A percentile compares a stretch with the other conserved stretches of the same genome.
phyloP scores from a whole-genome alignment of 2,329 filamentous ascomycete genomes.

The Drechslerella stenobrocha region DNA sequence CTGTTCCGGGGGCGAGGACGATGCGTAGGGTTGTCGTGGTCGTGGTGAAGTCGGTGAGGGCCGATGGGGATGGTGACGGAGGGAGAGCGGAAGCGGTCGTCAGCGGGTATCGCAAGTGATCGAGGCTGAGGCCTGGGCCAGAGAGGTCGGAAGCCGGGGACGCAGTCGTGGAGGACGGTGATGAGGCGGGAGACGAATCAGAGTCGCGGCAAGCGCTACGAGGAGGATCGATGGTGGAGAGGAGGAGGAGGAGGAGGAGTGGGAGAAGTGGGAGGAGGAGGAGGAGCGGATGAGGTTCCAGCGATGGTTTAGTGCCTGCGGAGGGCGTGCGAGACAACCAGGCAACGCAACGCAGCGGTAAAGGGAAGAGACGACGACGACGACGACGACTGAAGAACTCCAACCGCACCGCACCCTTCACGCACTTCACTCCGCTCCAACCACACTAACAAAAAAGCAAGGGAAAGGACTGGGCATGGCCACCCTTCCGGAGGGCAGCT shows the following conservation, averaged over 20 bases:
- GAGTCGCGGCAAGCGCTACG: slow-evolving; percentile 5
- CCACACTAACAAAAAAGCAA: neutral
- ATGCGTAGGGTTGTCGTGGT: neutral
- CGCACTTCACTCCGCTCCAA: neutral
- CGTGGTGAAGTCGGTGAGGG: slow-evolving; percentile 8
- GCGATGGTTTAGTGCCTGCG: neutral
- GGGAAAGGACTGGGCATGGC: slow-evolving; percentile 21
- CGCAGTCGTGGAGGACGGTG: neutral
- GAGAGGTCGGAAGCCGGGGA: slow-evolving; percentile 2
- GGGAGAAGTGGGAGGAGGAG: slow-evolving; percentile 11
- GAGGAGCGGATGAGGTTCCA: slow-evolving; percentile 3
- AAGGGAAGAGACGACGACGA: slow-evolving; percentile 1
- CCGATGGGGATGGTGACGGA: neutral
- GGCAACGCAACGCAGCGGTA: neutral
- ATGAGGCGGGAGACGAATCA: too few relatives aligned
- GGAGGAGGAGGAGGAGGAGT: slow-evolving; percentile 13
- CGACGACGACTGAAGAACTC: neutral
- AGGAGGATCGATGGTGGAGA: slow-evolving; percentile 28
- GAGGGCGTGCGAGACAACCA: neutral
- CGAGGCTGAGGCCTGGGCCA: neutral
- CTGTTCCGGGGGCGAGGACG: neutral
- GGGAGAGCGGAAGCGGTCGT: neutral
- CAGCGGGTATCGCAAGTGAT: slow-evolving; percentile 15
- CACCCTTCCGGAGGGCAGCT: slow-evolving; percentile 24
- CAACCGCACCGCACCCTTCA: neutral